These are phyloP conservation scores for Mucor irregularis DNA, from an alignment of 371 early-diverging fungal genomes.

Conservation along the genomic window DNA sequence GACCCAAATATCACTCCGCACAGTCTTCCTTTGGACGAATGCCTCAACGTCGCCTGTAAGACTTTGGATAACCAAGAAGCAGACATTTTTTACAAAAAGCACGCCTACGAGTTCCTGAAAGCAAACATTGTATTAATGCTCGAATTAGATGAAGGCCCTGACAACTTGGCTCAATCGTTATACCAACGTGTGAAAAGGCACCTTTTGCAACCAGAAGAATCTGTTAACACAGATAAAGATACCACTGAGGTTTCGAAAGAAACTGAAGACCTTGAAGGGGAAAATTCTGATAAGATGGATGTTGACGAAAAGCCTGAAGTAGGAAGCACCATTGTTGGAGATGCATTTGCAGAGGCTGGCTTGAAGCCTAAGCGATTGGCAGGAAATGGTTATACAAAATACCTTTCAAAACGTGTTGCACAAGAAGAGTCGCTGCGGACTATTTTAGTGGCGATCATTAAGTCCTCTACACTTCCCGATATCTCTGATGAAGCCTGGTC, in stretches of 20 bases:
- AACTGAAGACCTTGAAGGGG: not conserved
- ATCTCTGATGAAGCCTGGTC: conserved; percentile 69
- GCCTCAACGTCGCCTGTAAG: conserved; percentile 55
- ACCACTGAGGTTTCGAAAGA: not conserved
- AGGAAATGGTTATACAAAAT: conserved; percentile 48
- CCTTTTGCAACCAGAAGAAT: conserved; percentile 12
- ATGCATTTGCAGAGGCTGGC: conserved; percentile 28
- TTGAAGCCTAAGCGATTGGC: conserved; percentile 42
- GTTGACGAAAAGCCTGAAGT: conserved; percentile 8
- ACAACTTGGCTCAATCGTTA: conserved; percentile 48
- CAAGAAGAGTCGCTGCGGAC: conserved; percentile 69
- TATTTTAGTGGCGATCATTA: conserved; percentile 68
- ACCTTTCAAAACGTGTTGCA: conserved; percentile 55
- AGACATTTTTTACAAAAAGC: conserved; percentile 55
- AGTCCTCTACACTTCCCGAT: conserved; percentile 62
- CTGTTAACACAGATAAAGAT: not conserved
- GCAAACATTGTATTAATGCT: conserved; percentile 70
- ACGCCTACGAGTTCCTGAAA: conserved; percentile 76
- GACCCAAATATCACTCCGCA: conserved; percentile 58
- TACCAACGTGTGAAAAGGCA: conserved; percentile 43
- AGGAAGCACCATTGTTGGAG: conserved; percentile 38
- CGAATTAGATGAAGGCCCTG: conserved; percentile 64
- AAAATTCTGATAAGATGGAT: conserved; percentile 1
- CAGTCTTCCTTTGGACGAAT: conserved; percentile 57
- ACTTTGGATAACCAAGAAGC: conserved; percentile 58